Base-by-base conservation (phyloP, 257 asterid genomes). In the Penstemon eatonii region DNA sequence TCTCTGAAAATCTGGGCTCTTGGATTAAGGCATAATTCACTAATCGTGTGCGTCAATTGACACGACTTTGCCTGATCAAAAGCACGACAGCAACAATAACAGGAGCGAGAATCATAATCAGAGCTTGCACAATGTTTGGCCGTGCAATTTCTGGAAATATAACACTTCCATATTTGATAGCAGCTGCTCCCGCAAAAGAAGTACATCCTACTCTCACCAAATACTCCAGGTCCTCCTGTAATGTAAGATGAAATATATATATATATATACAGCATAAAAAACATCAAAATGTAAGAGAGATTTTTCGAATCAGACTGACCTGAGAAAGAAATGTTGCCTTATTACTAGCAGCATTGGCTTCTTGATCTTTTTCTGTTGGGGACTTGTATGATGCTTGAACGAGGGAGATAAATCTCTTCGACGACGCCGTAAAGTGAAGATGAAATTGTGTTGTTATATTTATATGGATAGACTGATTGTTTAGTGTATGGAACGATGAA, bases 1-100 rank as follows among this genome's bases (percentile, higher is more conserved):
- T 25, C 33, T 25, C 1, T 25, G 33, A 25, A 25, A 25, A 25
- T 25, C 33, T 25, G 33, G 33, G 3, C 33, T 25, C 33, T 25
- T 25, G 33, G 33, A 25, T 25, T 1, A 25, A 25, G 33, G 33
- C 33, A 25, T 25, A 25, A 1, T 25, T 25, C 33, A 25, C 1
- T 25, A 1, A 25, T 25, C 33, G 33, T 25, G 33, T 25, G 33
- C 33, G 56, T 63, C 57, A 63, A 47, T 47, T 56, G 3, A 39
- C 52, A 12, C 68, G 68, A 45, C 68, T 63, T 39, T 63, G 68
- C 49, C 33, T 45, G 68, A 63, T 11, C 68, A 63, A 63, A 63
- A 63, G 68, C 56, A 33, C 57, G 6, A 63, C 68, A 25, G 68
- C 68, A 44, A 10, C 56, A n/a, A 63, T 56, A 45, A 63, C 68